phyloP scores from a whole-genome alignment of 768 basidiomycete genomes.

The Russula olivacea region DNA sequence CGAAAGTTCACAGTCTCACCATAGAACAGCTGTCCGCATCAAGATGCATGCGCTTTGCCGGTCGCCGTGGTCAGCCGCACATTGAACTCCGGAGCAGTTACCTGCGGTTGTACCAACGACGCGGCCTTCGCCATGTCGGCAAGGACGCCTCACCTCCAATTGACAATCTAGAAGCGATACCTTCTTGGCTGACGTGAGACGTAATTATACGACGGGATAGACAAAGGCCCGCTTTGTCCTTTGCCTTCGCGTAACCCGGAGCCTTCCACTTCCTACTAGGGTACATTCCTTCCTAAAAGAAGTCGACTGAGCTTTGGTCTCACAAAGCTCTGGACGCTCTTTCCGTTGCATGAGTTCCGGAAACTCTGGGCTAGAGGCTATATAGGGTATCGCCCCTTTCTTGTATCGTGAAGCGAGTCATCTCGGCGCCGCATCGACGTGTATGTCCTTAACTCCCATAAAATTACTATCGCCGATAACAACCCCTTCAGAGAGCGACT shows the following conservation, averaged over 20 bases:
- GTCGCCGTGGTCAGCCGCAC: not conserved
- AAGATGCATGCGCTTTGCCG: not conserved
- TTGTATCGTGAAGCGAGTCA: conserved; percentile 5
- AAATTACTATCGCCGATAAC: conserved; percentile 11
- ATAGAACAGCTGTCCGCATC: not conserved
- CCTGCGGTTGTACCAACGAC: not conserved
- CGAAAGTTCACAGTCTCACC: not conserved
- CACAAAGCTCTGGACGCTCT: not conserved
- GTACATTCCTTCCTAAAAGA: conserved; percentile 4
- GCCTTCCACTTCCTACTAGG: not conserved
- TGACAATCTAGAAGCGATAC: conserved; percentile 10
- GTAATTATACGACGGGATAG: conserved; percentile 10
- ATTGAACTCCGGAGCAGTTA: not conserved
- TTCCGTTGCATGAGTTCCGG: conserved; percentile 12
- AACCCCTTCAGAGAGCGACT: not conserved
- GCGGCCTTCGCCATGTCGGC: not conserved
- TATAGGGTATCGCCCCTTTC: not conserved
- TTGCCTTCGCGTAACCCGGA: conserved; percentile 10
- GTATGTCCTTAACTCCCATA: conserved; percentile 4
- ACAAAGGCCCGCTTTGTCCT: not conserved
- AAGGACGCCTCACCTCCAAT: not conserved
- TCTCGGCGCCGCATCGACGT: not conserved
- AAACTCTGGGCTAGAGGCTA: not conserved
- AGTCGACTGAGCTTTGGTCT: not conserved
- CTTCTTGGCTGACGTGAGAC: conserved; percentile 7